Conservation (phyloP, 768 basidiomycete genomes). For the Amyloporia xantha region DNA sequence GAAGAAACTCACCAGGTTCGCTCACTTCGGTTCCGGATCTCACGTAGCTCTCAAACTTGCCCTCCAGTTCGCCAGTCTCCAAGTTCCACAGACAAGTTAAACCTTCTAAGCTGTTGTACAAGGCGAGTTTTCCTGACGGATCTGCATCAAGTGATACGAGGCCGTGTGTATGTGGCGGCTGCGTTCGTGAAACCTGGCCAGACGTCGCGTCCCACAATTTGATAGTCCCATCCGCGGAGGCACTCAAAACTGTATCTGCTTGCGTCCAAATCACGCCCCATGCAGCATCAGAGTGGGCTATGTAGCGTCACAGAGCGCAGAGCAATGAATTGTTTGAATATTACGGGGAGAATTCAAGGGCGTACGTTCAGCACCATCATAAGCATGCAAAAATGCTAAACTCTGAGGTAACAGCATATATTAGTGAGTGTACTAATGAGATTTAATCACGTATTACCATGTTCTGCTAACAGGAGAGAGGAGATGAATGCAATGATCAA, state of each 20-base stretch:
- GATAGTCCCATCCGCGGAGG: slow-evolving; percentile 73
- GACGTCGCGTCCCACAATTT: slow-evolving; percentile 66
- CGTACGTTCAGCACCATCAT: slow-evolving; percentile 75
- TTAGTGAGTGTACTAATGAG: too few species aligned
- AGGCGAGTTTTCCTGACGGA: slow-evolving; percentile 53
- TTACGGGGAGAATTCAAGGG: slow-evolving; percentile 8
- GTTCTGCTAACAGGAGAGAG: too few species aligned
- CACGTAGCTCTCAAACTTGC: slow-evolving; percentile 68
- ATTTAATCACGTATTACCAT: too few species aligned
- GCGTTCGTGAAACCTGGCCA: slow-evolving; percentile 54
- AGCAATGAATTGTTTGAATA: too few species aligned
- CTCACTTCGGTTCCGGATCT: slow-evolving; percentile 45
- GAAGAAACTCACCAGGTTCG: slow-evolving; percentile 57
- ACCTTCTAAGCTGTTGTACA: slow-evolving; percentile 84
- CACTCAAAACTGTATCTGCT: slow-evolving; percentile 55
- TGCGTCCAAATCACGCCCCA: slow-evolving; percentile 74
- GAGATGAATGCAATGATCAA: background rate
- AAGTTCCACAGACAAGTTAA: slow-evolving; percentile 73
- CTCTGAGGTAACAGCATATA: slow-evolving; percentile 43
- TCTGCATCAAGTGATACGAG: slow-evolving; percentile 75
- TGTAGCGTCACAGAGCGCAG: slow-evolving; percentile 3
- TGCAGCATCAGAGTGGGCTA: slow-evolving; percentile 75
- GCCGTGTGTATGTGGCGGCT: slow-evolving; percentile 76
- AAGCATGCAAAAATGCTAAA: slow-evolving; percentile 65
- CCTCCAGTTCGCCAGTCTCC: slow-evolving; percentile 49